Base-by-base conservation (phyloP, 2,329 filamentous ascomycete genomes). In the Colletotrichum musicola region DNA sequence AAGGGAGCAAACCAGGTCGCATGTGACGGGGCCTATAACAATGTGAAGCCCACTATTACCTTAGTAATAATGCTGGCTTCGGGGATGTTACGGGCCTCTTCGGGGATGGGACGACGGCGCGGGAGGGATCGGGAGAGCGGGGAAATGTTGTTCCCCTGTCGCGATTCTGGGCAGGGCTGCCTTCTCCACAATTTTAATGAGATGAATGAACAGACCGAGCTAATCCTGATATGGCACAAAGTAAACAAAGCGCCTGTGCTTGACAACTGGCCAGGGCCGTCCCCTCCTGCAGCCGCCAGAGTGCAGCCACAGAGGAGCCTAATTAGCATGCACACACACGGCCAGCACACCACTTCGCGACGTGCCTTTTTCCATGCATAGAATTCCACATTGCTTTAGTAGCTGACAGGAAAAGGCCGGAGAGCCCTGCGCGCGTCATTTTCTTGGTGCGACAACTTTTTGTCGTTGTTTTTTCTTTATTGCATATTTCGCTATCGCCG, bases 171-270 rank as follows among this genome's bases (percentile, higher is more conserved):
- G 25, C 40, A 14, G 14, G 53, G 42, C n/a, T 42, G 42, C 35
- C 25, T 57, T 10, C 30, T 35, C 30, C 30, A 35, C 30, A 35
- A 35, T 35, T 35, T 35, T 35, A 10, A 35, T 35, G 30, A 35
- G 30, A 35, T 35, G 30, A 35, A 35, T 35, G 30, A 35, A 69
- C 50, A 42, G 54, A 30, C 6, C 6, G 25, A 35, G 18, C 66
- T 67, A 69, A n/a, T 13, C 55, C 51, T 1, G 1, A 64, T 50
- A 10, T 0, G 49, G 56, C 14, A 42, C 22, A 66, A 71, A 62
- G 69, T 71, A 71, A 71, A 71, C 69, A 71, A 71, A 69, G 30
- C 25, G 7, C 7, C n/a, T 54, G 22, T 53, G 49, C n/a, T 40
- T 56, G 66, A 66, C 56, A 51, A 69, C 40, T 56, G 56, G 18